phyloP scores from a whole-genome alignment of 1,284 basidiomycete species.

The Cryptococcus sp. region DNA sequence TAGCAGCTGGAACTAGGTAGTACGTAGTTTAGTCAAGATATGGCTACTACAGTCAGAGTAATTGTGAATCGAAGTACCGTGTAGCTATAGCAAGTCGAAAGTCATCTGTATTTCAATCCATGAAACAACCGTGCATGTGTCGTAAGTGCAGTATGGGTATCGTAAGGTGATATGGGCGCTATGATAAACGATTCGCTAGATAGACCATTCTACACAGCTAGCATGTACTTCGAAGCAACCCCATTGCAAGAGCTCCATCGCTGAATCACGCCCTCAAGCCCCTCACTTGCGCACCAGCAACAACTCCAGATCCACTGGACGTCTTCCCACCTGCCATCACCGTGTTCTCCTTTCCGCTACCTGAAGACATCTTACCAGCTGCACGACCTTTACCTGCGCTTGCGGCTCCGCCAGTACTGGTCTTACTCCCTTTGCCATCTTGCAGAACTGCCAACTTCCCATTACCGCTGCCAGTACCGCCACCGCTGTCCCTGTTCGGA shows the following conservation, averaged over 20 bases:
- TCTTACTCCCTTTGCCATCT: constrained; percentile 2
- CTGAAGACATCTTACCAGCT: neutral
- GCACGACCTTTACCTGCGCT: neutral
- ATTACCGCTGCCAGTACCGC: neutral
- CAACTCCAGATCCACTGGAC: constrained; percentile 9
- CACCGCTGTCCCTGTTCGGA: neutral
- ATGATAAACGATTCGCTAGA: too few species aligned
- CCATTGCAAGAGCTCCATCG: neutral
- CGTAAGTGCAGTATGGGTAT: too few species aligned
- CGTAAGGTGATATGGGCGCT: too few species aligned
- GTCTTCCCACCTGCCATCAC: constrained; percentile 14
- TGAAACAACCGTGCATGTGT: too few species aligned
- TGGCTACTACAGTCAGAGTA: too few species aligned
- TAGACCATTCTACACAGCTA: too few species aligned
- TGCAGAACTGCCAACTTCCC: constrained; percentile 1
- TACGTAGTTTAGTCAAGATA: too few species aligned
- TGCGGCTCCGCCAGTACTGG: neutral
- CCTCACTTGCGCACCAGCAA: neutral
- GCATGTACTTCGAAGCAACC: too few species aligned
- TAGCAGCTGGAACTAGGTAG: constrained; percentile 31
- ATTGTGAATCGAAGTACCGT: too few species aligned
- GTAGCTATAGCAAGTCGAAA: too few species aligned
- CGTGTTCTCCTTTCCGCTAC: constrained; percentile 18
- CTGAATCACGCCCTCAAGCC: constrained; percentile 6
- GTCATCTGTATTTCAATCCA: too few species aligned